Evolutionary conservation across 768 basidiomycete genomes (phyloP).

Genomic region (Crepidotus variabilis): DNA sequence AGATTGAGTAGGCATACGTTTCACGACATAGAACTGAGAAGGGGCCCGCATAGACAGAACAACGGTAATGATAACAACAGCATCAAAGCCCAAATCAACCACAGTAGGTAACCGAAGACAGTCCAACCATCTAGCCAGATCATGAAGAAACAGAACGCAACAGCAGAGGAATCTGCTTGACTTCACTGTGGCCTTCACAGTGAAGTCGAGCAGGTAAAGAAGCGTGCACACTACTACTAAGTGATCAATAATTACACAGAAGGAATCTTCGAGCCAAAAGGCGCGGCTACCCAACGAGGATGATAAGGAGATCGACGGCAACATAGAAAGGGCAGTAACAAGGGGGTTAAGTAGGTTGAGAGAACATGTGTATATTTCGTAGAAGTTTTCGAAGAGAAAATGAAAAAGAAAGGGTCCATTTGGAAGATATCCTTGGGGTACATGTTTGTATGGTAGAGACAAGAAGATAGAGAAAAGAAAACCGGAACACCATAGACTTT

Average conservation of each 20-base stretch:
- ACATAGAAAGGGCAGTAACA: neutral
- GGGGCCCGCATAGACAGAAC: neutral
- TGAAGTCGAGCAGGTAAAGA: neutral
- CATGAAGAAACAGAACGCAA: neutral
- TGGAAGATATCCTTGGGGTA: slow-evolving; percentile 8
- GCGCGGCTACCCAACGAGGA: neutral
- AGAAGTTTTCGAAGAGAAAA: slow-evolving; percentile 4
- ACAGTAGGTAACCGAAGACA: neutral
- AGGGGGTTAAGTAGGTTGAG: neutral
- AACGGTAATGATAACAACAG: neutral
- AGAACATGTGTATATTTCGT: neutral
- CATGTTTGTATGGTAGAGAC: slow-evolving; percentile 13
- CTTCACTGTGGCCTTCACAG: neutral
- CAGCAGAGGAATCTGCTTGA: neutral
- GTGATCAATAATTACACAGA: neutral
- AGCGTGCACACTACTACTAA: neutral
- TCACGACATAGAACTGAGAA: neutral
- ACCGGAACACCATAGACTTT: no score
- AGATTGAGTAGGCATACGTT: neutral
- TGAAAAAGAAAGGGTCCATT: slow-evolving; percentile 2
- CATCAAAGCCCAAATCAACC: neutral
- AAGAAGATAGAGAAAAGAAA: slow-evolving; percentile 15
- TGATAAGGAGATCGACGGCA: neutral
- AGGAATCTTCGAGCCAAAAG: neutral
- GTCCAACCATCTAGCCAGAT: no score